These are phyloP conservation scores for Saccharomyces hybrid DNA, from an alignment of 1,139 yeast species.

Conservation along the genomic window DNA sequence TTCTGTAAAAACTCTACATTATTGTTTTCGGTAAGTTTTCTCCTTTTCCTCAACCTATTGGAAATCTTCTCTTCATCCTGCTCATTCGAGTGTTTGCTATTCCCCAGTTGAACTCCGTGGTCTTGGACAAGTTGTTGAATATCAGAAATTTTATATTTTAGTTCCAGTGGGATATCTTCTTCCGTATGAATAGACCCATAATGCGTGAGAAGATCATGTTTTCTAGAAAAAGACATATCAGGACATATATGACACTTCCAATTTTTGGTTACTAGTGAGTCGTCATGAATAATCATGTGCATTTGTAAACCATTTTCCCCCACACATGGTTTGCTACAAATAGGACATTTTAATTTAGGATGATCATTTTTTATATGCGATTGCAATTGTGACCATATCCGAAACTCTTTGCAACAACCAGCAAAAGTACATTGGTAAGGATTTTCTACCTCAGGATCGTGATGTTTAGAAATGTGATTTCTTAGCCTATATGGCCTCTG, in stretches of 20 bases:
- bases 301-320: conserved; percentile 62
- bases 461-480: conserved; percentile 55
- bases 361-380: conserved; percentile 66
- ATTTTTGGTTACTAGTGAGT: conserved; percentile 38
- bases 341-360: conserved; percentile 56
- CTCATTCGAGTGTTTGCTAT: neutral
- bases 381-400: conserved; percentile 72
- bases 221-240: conserved; percentile 35
- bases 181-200: conserved; percentile 35
- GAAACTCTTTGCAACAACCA: conserved; percentile 54
- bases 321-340: conserved; percentile 69
- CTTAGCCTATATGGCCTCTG: conserved; percentile 54
- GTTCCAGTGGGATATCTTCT: conserved; percentile 14
- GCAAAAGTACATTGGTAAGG: conserved; percentile 53
- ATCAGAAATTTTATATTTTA: conserved; percentile 6
- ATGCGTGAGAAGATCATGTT: conserved; percentile 40
- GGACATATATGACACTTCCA: conserved; percentile 59
- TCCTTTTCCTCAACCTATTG: conserved; percentile 1
- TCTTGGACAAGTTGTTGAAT: neutral
- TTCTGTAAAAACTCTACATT: conserved; percentile 12
- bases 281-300: conserved; percentile 62
- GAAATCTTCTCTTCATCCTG: conserved; percentile 2
- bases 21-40: conserved; percentile 3
- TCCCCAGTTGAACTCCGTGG: neutral
- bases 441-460: conserved; percentile 31